A percentile compares a stretch with the other conserved stretches of the same genome.
Evolutionary conservation across 371 early-diverging fungal species (phyloP).

Genomic region (Actinomortierella ambigua): DNA sequence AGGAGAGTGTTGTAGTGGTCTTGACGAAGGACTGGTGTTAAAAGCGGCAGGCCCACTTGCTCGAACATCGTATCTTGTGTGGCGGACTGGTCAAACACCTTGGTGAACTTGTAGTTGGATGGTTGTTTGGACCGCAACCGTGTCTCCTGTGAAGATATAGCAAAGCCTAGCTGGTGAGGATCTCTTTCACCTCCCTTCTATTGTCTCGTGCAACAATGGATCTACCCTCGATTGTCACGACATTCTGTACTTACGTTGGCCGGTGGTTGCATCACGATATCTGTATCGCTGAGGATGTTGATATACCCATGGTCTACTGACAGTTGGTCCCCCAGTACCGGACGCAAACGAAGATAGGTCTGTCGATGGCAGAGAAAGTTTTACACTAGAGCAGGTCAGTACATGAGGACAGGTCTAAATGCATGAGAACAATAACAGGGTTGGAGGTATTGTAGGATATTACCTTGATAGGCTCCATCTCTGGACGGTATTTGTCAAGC

Average conservation of each 20-base stretch:
- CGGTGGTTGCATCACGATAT: conserved; percentile 45
- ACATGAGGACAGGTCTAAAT: conserved; percentile 6
- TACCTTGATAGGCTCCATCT: conserved; percentile 54
- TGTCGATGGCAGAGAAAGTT: conserved; percentile 8
- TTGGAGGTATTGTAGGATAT: too few species aligned
- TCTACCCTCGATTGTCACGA: too few species aligned
- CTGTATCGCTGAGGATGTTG: conserved; percentile 43
- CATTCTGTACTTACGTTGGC: conserved; percentile 10
- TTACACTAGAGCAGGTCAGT: conserved; percentile 36
- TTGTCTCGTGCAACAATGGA: background rate
- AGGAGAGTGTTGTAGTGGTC: conserved; percentile 67
- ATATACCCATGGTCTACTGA: background rate
- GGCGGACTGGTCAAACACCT: conserved; percentile 58
- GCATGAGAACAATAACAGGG: background rate
- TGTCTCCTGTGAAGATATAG: conserved; percentile 6
- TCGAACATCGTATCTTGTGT: conserved; percentile 63
- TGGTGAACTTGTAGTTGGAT: conserved; percentile 67
- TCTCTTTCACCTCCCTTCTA: background rate
- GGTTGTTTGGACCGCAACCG: conserved; percentile 52
- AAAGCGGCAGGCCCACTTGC: conserved; percentile 60
- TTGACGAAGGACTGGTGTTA: conserved; percentile 50
- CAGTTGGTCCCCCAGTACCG: conserved; percentile 20
- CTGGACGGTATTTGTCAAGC: conserved; percentile 41
- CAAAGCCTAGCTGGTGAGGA: too few species aligned
- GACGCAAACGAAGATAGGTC: conserved; percentile 56